Evolutionary conservation across 495 filamentous ascomycete species (phyloP).

Genomic region (Aspergillus kassunensis): DNA sequence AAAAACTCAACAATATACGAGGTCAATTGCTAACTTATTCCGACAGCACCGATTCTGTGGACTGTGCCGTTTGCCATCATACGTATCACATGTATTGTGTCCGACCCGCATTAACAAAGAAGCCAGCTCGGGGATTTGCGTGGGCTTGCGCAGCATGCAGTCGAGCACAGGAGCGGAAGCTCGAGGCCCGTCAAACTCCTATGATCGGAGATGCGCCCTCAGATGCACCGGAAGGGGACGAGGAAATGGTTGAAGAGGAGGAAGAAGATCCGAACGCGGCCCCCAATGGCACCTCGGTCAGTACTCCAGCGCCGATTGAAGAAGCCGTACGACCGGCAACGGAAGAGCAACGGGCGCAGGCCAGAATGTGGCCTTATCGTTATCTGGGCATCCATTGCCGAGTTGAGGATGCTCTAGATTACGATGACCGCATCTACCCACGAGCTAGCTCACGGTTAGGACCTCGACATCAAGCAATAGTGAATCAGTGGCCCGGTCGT

Average conservation of each 20-base stretch:
- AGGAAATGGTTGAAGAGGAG: constrained; percentile 75
- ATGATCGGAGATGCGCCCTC: constrained; percentile 47
- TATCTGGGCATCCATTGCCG: constrained; percentile 95
- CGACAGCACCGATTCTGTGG: constrained; percentile 81
- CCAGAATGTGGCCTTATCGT: constrained; percentile 91
- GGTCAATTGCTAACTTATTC: constrained; percentile 3
- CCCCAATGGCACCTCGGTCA: constrained; percentile 50
- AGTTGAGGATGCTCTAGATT: constrained; percentile 93
- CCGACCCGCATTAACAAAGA: constrained; percentile 85
- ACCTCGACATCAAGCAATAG: constrained; percentile 85
- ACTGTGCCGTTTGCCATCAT: constrained; percentile 89
- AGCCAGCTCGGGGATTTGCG: constrained; percentile 94
- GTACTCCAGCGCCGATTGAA: constrained; percentile 54
- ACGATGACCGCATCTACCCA: constrained; percentile 96
- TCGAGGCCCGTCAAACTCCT: constrained; percentile 87
- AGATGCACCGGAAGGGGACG: constrained; percentile 68
- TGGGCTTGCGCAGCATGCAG: constrained; percentile 98
- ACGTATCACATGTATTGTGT: constrained; percentile 99
- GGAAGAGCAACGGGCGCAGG: constrained; percentile 84
- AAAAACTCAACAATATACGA: neutral
- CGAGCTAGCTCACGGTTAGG: constrained; percentile 91
- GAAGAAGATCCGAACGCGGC: constrained; percentile 57
- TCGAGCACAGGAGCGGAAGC: constrained; percentile 84
- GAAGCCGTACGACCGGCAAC: constrained; percentile 64
- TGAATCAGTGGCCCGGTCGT: constrained; percentile 76